Conservation (phyloP, 2,329 filamentous ascomycete genomes). For the Diaporthe longicolla region DNA sequence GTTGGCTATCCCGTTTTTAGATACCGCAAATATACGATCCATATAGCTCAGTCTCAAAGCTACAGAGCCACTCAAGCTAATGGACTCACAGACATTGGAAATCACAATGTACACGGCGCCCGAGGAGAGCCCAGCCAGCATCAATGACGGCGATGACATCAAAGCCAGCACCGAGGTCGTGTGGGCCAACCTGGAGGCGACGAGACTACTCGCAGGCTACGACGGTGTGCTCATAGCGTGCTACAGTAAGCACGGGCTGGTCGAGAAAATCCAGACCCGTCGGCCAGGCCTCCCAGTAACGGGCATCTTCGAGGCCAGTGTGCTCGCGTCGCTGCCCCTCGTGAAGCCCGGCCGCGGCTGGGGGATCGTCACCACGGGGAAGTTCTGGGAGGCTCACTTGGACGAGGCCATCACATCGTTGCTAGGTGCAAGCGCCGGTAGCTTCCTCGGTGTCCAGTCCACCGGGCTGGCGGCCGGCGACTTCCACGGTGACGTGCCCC, state of each 20-base stretch:
- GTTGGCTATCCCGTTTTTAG: not conserved
- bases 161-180: slow-evolving; percentile 73
- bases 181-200: slow-evolving; percentile 64
- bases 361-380: slow-evolving; percentile 91
- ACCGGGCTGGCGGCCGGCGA: slow-evolving; percentile 86
- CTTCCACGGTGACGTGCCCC: slow-evolving; percentile 78
- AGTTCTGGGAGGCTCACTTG: slow-evolving; percentile 84
- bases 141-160: slow-evolving; percentile 82
- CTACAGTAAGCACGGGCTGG: slow-evolving; percentile 87
- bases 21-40: not conserved
- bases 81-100: slow-evolving; percentile 57
- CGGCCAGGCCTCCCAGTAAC: slow-evolving; percentile 66
- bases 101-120: slow-evolving; percentile 78
- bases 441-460: slow-evolving; percentile 84
- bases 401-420: slow-evolving; percentile 74
- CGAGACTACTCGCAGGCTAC: slow-evolving; percentile 60
- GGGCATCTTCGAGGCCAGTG: slow-evolving; percentile 90
- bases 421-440: slow-evolving; percentile 64
- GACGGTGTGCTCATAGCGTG: slow-evolving; percentile 90
- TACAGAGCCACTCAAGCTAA: not conserved
- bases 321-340: slow-evolving; percentile 74
- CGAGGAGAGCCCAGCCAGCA: slow-evolving; percentile 75
- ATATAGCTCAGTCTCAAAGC: not conserved
- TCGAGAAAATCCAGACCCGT: slow-evolving; percentile 65
- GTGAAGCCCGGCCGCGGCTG: slow-evolving; percentile 65